These are phyloP conservation scores for Blastomyces emzantsi DNA, from an alignment of 2,329 filamentous ascomycete species.

Conservation along the genomic window DNA sequence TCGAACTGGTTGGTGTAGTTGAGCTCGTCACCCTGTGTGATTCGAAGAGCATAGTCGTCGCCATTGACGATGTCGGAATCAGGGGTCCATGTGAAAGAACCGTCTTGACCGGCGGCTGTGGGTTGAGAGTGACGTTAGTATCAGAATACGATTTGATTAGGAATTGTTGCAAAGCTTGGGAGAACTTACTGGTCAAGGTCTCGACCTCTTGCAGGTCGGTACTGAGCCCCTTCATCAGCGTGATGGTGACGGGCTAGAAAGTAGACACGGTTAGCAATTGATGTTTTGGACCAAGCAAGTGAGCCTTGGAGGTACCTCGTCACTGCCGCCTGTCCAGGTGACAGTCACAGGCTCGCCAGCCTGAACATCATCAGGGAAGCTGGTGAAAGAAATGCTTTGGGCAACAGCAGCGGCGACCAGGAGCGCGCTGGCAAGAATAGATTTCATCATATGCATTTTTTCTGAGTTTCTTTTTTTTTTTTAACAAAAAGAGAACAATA, in stretches of 20 bases:
- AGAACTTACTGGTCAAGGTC: slow-evolving; percentile 40
- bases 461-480: neutral
- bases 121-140: neutral
- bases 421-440: slow-evolving; percentile 40
- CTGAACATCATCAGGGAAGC: slow-evolving; percentile 40
- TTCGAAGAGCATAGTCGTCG: slow-evolving; percentile 50
- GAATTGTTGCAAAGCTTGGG: neutral
- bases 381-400: slow-evolving; percentile 44
- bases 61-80: slow-evolving; percentile 35
- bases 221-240: slow-evolving; percentile 45
- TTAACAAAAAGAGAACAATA: neutral
- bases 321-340: slow-evolving; percentile 39
- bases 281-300: neutral
- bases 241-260: slow-evolving; percentile 44
- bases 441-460: slow-evolving; percentile 45
- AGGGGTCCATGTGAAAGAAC: slow-evolving; percentile 46
- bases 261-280: slow-evolving; percentile 14
- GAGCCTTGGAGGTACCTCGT: slow-evolving; percentile 18
- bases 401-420: slow-evolving; percentile 41
- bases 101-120: slow-evolving; percentile 36
- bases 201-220: slow-evolving; percentile 43
- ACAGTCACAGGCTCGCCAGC: slow-evolving; percentile 43
- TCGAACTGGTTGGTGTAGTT: slow-evolving; percentile 51
- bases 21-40: slow-evolving; percentile 42
- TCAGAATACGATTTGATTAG: neutral